Percentiles rank a stretch among this genome's conserved stretches.
Evolutionary conservation across 2,329 filamentous ascomycete genomes (phyloP).

Genomic region (Fusarium mundagurra): DNA sequence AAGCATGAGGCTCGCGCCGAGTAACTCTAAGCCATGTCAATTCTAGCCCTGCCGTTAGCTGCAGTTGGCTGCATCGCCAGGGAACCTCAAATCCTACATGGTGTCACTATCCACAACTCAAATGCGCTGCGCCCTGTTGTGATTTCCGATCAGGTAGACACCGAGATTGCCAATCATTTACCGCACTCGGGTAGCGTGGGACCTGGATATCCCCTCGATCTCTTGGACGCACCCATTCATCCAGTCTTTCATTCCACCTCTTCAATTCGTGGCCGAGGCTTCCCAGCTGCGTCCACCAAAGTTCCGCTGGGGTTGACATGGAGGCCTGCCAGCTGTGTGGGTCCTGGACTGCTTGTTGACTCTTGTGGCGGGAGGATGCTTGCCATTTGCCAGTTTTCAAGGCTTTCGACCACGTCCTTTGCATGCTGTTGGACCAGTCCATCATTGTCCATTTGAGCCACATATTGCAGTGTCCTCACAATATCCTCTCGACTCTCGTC

Average conservation of each 20-base stretch:
- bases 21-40: neutral
- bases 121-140: slow-evolving; percentile 27
- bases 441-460: slow-evolving; percentile 73
- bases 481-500: slow-evolving; percentile 69
- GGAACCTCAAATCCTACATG: slow-evolving; percentile 14
- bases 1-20: slow-evolving; percentile 2
- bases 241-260: slow-evolving; percentile 64
- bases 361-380: slow-evolving; percentile 54
- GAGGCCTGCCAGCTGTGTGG: slow-evolving; percentile 52
- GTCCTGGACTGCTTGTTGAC: slow-evolving; percentile 33
- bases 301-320: slow-evolving; percentile 47
- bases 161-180: slow-evolving; percentile 41
- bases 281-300: slow-evolving; percentile 38
- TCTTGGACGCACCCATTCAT: neutral
- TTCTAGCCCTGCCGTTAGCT: neutral
- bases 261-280: slow-evolving; percentile 60
- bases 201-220: slow-evolving; percentile 6
- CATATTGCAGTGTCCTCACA: slow-evolving; percentile 69
- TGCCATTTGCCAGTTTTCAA: slow-evolving; percentile 70
- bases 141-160: slow-evolving; percentile 30
- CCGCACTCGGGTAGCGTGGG: slow-evolving; percentile 25
- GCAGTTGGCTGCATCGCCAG: neutral
- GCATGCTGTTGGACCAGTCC: slow-evolving; percentile 75
- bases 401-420: slow-evolving; percentile 70
- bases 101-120: slow-evolving; percentile 26